Evolutionary conservation across 1,284 basidiomycete genomes (phyloP).

Genomic region (Cutaneotrichosporon mucoides): DNA sequence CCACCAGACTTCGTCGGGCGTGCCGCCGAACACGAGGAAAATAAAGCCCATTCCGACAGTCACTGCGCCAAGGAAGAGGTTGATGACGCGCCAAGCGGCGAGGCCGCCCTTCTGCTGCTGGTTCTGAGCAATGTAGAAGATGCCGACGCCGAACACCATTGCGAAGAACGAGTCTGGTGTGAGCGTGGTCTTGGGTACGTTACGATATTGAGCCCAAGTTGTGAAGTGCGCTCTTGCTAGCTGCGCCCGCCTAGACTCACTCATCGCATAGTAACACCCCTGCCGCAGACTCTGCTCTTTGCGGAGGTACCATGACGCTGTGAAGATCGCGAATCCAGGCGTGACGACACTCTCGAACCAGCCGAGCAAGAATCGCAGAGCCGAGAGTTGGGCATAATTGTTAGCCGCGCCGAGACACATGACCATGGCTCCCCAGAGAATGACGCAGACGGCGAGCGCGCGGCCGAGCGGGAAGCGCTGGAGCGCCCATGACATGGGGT

Average conservation of each 20-base stretch:
- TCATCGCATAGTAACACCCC: constrained; percentile 29
- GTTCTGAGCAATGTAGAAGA: constrained; percentile 28
- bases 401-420: constrained; percentile 25
- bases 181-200: no score
- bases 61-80: constrained; percentile 31
- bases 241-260: no score
- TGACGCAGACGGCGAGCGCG: constrained; percentile 15
- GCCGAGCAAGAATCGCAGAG: constrained; percentile 24
- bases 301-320: constrained; percentile 16
- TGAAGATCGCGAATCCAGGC: constrained; percentile 28
- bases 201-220: no score
- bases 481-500: constrained; percentile 27
- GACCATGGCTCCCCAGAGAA: constrained; percentile 28
- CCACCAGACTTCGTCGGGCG: constrained; percentile 31
- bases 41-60: constrained; percentile 27
- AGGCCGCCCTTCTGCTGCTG: constrained; percentile 20
- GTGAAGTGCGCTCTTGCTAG: no score
- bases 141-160: constrained; percentile 22
- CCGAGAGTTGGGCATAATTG: constrained; percentile 24
- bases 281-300: constrained; percentile 17
- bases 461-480: constrained; percentile 30
- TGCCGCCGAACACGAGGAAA: constrained; percentile 27
- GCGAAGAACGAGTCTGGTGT: constrained; percentile 25
- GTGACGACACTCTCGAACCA: constrained; percentile 31
- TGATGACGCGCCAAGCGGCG: constrained; percentile 35